Evolutionary conservation across 495 filamentous ascomycete genomes (phyloP), one percentile per base, ranked within the genome.

Genomic region (Hyaloscypha variabilis): DNA sequence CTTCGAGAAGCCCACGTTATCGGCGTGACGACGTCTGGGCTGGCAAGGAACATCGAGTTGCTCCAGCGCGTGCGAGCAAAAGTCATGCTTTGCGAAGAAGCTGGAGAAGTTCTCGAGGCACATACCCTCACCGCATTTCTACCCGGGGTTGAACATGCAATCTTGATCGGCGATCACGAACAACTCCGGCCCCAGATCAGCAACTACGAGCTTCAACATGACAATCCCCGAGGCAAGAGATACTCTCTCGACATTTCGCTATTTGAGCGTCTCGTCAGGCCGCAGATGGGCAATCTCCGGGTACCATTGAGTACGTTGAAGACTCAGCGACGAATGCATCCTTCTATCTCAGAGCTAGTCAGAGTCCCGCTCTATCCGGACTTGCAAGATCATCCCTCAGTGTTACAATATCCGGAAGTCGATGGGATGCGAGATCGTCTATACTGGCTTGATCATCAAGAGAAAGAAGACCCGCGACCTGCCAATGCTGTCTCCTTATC

Each of bases 291-390:
- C 2, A 76, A 75, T 6, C 65, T 74, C 26, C 72, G 69, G 23
- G 62, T 91, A 2, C 88, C 88, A 2, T 83, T 81, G 62, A 80
- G 78, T 62, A 82, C 79, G 0, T 75, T 93, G 29, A 77, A 90
- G 58, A 86, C 81, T 21, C 90, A 95, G 72, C 78, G 90, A 24
- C 81, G 90, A n/a, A 95, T 95, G 91, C 85, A 89, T 71, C 91
- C 91, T 4, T 84, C 79, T 0, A 89, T 94, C 46, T 78, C 90
- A 8, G 73, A 80, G 4, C 78, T 90, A 4, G 67, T 90, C 31
- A 56, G 58, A 66, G 62, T 65, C 26, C 87, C 89, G 0, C 68
- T 90, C 2, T 95, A 96, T 70, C 87, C 90, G 1, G 60, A 76
- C 0, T 74, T 96, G 2, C 62, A 84, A 62, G 91, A 94, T 71